These are phyloP conservation scores for Aspergillus ibericus DNA, from an alignment of 2,329 filamentous ascomycete genomes.

Conservation along the genomic window DNA sequence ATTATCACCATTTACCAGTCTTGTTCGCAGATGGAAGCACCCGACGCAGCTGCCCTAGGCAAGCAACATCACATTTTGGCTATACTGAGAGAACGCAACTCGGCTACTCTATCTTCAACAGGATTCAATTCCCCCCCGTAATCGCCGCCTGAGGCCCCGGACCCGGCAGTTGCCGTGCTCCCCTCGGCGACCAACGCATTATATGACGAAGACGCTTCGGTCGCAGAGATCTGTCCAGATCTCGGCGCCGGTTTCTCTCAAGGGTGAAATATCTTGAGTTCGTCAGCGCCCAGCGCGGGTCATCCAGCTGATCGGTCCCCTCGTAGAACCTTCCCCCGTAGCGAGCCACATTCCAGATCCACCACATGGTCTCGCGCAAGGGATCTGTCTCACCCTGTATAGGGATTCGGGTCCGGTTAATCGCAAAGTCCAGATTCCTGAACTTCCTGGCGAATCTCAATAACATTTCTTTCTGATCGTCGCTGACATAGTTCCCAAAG, in stretches of 20 bases:
- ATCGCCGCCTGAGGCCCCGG: too few relatives aligned
- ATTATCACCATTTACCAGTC: too few relatives aligned
- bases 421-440: neutral
- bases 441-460: neutral
- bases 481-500: neutral
- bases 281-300: neutral
- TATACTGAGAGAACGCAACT: too few relatives aligned
- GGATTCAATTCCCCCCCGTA: too few relatives aligned
- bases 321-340: neutral
- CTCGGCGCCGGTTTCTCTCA: neutral
- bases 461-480: neutral
- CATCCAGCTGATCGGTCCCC: neutral
- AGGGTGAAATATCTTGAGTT: neutral
- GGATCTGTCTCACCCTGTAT: neutral
- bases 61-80: too few relatives aligned
- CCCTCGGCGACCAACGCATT: too few relatives aligned
- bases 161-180: too few relatives aligned
- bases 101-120: too few relatives aligned
- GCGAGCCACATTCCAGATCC: neutral
- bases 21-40: too few relatives aligned
- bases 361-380: neutral
- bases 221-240: too few relatives aligned
- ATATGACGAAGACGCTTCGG: too few relatives aligned
- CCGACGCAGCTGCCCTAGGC: too few relatives aligned
- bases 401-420: neutral